These are phyloP conservation scores for Fraxinus anomala DNA, from an alignment of 257 asterid genomes.

Conservation along the genomic window DNA sequence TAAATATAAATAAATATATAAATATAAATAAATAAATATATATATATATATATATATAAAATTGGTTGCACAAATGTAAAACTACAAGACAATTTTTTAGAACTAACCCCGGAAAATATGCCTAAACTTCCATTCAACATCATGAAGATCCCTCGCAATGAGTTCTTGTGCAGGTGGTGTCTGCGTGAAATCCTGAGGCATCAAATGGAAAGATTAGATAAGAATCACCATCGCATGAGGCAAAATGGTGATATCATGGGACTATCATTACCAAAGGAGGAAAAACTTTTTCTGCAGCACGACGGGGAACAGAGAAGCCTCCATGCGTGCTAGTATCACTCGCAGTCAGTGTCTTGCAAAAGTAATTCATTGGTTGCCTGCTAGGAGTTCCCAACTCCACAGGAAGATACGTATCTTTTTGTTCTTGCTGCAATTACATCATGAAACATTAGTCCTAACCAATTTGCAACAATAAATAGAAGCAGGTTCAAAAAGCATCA, in stretches of 20 bases:
- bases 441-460: slow-evolving; percentile 18
- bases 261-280: slow-evolving; percentile 75
- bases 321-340: slow-evolving; percentile 98
- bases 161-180: slow-evolving; percentile 98
- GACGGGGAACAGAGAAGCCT: slow-evolving; percentile 97
- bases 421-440: slow-evolving; percentile 72
- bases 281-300: slow-evolving; percentile 99
- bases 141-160: slow-evolving; percentile 96
- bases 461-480: slow-evolving; percentile 13
- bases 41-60: neutral
- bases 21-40: too few relatives aligned
- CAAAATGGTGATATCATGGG: slow-evolving; percentile 14
- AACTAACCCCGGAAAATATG: slow-evolving; percentile 89
- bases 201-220: slow-evolving; percentile 26
- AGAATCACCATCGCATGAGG: slow-evolving; percentile 16
- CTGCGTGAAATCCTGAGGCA: slow-evolving; percentile 82
- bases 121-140: slow-evolving; percentile 94
- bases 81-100: slow-evolving; percentile 7
- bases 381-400: slow-evolving; percentile 88
- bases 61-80: slow-evolving; percentile 12
- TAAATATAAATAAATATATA: neutral
- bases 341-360: slow-evolving; percentile 95
- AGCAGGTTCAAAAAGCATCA: slow-evolving; percentile 16
- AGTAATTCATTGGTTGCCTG: slow-evolving; percentile 90
- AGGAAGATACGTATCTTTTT: slow-evolving; percentile 82